These are phyloP conservation scores for Leccinum barrowsii DNA, from an alignment of 768 basidiomycete species.

Conservation along the genomic window DNA sequence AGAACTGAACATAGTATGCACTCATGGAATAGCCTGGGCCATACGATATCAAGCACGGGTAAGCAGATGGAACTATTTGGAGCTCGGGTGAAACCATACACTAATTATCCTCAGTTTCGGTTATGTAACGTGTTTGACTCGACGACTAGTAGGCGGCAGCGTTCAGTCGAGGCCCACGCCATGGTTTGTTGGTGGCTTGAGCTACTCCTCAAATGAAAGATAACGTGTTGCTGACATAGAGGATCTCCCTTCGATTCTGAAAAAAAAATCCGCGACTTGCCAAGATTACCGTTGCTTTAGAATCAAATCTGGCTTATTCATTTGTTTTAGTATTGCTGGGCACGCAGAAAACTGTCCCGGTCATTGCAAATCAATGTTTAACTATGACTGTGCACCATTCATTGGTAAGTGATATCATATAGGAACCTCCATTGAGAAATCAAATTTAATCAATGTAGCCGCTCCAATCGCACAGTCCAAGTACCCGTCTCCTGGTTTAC, in stretches of 20 bases:
- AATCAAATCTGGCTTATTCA: neutral
- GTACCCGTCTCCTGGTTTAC: neutral
- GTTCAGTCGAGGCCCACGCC: neutral
- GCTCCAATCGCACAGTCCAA: too few relatives aligned
- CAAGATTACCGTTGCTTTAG: neutral
- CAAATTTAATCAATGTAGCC: too few relatives aligned
- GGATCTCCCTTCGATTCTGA: neutral
- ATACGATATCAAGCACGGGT: neutral
- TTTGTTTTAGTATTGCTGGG: neutral
- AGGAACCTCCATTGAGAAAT: too few relatives aligned
- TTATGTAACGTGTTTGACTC: neutral
- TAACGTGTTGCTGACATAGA: neutral
- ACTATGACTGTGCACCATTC: neutral
- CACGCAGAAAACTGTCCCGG: neutral
- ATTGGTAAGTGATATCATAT: too few relatives aligned
- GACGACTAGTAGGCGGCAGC: neutral
- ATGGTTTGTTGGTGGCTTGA: neutral
- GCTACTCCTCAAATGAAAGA: neutral
- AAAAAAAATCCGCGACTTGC: neutral
- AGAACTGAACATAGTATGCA: neutral
- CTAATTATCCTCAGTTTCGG: neutral
- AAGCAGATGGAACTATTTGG: neutral
- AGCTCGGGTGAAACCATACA: neutral
- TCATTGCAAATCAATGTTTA: neutral
- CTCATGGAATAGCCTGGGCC: neutral